Evolutionary conservation across 2,329 filamentous ascomycete genomes (phyloP).

Genomic region (Pseudogymnoascus sp.): DNA sequence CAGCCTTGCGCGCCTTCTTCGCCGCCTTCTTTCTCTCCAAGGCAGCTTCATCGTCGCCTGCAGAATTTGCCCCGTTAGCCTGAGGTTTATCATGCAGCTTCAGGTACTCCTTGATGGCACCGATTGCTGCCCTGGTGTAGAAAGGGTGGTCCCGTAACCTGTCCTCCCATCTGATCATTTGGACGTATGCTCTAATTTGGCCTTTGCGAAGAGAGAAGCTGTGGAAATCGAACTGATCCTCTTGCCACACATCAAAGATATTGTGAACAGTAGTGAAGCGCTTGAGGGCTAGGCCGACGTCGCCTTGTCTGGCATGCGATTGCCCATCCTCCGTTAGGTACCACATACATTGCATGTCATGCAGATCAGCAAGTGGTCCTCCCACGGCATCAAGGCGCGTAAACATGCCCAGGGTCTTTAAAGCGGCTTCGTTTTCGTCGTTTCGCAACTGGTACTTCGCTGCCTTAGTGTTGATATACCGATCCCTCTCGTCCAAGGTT

Average conservation of each 20-base stretch:
- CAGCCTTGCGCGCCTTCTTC: conserved; percentile 84
- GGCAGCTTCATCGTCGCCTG: conserved; percentile 42
- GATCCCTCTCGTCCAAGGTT: conserved; percentile 76
- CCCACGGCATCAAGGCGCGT: conserved; percentile 84
- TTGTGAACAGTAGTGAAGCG: conserved; percentile 80
- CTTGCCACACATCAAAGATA: conserved; percentile 96
- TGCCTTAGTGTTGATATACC: conserved; percentile 97
- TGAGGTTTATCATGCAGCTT: conserved; percentile 68
- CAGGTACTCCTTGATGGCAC: conserved; percentile 73
- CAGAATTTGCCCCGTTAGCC: conserved; percentile 52
- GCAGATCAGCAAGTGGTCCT: conserved; percentile 79
- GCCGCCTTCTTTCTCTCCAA: conserved; percentile 75
- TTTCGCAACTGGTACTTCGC: conserved; percentile 95
- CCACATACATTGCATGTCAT: conserved; percentile 99
- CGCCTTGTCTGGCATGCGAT: conserved; percentile 72
- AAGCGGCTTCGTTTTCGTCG: conserved; percentile 75
- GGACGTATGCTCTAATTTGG: conserved; percentile 86
- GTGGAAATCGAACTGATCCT: conserved; percentile 99
- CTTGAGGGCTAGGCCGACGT: conserved; percentile 80
- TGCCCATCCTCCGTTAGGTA: conserved; percentile 92
- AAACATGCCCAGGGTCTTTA: conserved; percentile 88
- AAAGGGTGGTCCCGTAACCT: conserved; percentile 85
- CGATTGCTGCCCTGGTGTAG: conserved; percentile 74
- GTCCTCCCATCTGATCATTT: conserved; percentile 97
- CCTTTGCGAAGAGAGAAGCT: conserved; percentile 95